Evolutionary conservation across 257 asterid genomes (phyloP).

Genomic region (Galeopsis tetrahit): DNA sequence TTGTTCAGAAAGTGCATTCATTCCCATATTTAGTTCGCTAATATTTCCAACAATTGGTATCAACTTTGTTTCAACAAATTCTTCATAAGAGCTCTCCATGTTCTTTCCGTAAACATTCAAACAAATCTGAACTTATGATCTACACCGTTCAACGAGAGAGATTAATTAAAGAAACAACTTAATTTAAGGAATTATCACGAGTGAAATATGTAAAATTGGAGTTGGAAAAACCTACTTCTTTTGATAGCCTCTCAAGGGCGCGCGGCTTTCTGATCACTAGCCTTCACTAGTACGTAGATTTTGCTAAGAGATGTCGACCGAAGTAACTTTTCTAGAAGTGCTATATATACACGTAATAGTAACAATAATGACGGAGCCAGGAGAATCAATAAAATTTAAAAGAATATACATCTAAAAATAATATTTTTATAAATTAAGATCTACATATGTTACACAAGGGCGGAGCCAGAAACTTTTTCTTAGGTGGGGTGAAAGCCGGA

Average conservation of each 20-base stretch:
- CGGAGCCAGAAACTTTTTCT: too few relatives aligned
- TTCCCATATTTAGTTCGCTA: constrained; percentile 51
- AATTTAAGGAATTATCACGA: neutral
- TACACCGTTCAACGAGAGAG: too few relatives aligned
- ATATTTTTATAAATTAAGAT: too few relatives aligned
- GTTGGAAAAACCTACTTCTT: constrained; percentile 38
- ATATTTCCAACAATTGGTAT: constrained; percentile 54
- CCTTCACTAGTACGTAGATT: constrained; percentile 48
- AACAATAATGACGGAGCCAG: too few relatives aligned
- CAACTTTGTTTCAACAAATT: constrained; percentile 42
- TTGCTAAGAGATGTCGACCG: constrained; percentile 54
- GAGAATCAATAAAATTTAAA: too few relatives aligned
- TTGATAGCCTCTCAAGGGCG: constrained; percentile 42
- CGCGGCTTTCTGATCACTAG: constrained; percentile 48
- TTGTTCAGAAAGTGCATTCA: constrained; percentile 35
- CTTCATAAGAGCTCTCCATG: constrained; percentile 42
- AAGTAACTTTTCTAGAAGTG: constrained; percentile 49
- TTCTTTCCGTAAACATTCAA: constrained; percentile 39
- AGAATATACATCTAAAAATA: too few relatives aligned
- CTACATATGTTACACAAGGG: too few relatives aligned
- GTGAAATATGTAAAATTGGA: neutral
- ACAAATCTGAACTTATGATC: constrained; percentile 49
- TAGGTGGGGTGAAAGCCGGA: too few relatives aligned
- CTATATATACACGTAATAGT: too few relatives aligned
- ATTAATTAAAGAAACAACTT: too few relatives aligned